These are phyloP conservation scores for cucumber (Cucumis sativus) DNA, from an alignment of 306 rosid genomes.

Conservation along the genomic window DNA sequence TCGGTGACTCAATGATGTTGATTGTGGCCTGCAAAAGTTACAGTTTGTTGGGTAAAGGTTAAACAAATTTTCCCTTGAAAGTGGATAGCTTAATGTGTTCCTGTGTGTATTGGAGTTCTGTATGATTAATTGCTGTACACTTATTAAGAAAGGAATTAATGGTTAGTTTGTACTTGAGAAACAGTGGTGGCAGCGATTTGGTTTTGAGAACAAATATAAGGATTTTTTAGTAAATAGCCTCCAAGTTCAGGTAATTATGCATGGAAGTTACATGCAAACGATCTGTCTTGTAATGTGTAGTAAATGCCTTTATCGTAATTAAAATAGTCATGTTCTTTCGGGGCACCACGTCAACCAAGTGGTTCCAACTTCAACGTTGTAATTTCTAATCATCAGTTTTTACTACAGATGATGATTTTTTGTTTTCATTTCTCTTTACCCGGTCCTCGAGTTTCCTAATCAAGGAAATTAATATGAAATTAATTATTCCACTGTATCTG, in stretches of 20 bases:
- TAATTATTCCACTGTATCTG: neutral
- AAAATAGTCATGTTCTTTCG: neutral
- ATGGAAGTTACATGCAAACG: neutral
- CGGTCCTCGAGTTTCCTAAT: neutral
- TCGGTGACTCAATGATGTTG: neutral
- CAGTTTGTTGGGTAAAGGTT: neutral
- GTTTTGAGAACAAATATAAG: neutral
- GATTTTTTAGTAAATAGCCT: neutral
- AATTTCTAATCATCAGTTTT: neutral
- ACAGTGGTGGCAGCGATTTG: neutral
- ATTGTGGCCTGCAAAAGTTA: neutral
- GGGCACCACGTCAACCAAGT: neutral
- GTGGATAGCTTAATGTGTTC: neutral
- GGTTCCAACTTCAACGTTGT: neutral
- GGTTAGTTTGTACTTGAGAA: neutral
- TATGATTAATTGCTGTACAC: neutral
- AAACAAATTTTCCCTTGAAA: neutral
- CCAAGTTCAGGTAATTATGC: neutral
- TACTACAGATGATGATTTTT: neutral
- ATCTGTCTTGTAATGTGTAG: neutral
- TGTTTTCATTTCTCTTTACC: neutral
- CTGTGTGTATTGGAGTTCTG: neutral
- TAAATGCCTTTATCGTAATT: neutral
- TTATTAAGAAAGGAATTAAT: neutral
- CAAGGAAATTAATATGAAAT: neutral